Base-by-base conservation (phyloP, 345 rosid genomes). In the Eucalyptus microcorys region DNA sequence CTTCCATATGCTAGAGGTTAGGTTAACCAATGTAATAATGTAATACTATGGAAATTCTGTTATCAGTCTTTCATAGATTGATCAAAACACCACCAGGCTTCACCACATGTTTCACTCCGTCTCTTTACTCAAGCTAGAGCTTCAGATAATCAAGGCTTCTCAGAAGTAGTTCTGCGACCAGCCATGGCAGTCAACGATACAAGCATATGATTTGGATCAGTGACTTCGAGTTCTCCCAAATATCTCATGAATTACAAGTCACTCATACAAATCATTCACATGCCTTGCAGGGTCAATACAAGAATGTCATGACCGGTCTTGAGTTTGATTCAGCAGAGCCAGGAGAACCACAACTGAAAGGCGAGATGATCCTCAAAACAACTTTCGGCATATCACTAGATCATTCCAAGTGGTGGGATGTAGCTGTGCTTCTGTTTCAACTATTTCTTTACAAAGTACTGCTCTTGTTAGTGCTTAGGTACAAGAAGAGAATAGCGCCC, bases 271-370 rank as follows among this genome's bases (percentile, higher is more conserved):
- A n/a, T 27, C 24, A 49, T 30, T 86, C 40, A 50, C 87, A 86
- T 3, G 45, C 27, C 40, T 49, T 86, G 89, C 84, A 92, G 95
- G 93, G 93, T 24, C 89, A 90, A n/a, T 87, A 87, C 92, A 92
- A 92, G 88, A 92, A 90, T 22, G 93, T 89, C 79, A 89, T 90
- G 92, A 88, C 89, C 3, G 92, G 93, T 17, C 90, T 89, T 3
- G 93, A 90, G 64, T 91, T 92, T 52, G 92, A 91, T 87, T 85
- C 92, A 1, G n/a, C 27, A 4, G 14, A 40, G 24, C 61, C 89
- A 10, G 92, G 91, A 49, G 76, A 87, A 24, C 85, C 89, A 7
- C 86, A 91, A 87, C 34, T 91, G 4, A 89, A 86, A 49, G 94
- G 94, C 12, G 91, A 92, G 86, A 79, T 85, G 22, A 16, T 90